Percentiles rank a stretch among this genome's conserved stretches.
Evolutionary conservation across 306 rosid genomes (phyloP).

Genomic region (Pyrus pyrifolia): DNA sequence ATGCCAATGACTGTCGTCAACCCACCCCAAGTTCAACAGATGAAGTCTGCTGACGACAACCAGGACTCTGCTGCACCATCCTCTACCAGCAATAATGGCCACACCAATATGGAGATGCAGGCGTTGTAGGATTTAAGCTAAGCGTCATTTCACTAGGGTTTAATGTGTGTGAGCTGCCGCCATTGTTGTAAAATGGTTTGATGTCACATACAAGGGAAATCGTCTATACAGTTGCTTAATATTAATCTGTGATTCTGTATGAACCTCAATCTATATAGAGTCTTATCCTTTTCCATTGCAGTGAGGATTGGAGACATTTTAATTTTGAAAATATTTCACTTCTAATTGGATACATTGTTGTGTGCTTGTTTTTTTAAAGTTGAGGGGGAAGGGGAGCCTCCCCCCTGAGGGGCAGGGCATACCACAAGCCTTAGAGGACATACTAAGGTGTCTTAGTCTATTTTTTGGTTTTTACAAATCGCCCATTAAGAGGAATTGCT

Average conservation of each 20-base stretch:
- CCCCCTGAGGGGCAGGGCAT: too few relatives aligned
- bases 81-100: constrained; percentile 43
- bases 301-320: background rate
- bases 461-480: too few relatives aligned
- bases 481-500: too few relatives aligned
- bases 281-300: background rate
- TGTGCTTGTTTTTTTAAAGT: too few relatives aligned
- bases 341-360: background rate
- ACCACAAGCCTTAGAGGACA: too few relatives aligned
- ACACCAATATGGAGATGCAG: constrained; percentile 77
- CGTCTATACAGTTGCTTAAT: background rate
- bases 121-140: constrained; percentile 38
- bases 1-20: constrained; percentile 73
- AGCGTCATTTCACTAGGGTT: background rate
- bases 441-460: too few relatives aligned
- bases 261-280: background rate
- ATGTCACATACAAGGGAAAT: background rate
- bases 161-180: background rate
- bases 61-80: constrained; percentile 38
- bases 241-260: background rate
- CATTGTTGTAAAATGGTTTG: background rate
- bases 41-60: constrained; percentile 47
- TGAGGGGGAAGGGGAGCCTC: too few relatives aligned
- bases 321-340: background rate
- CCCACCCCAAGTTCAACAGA: constrained; percentile 84